phyloP scores from a whole-genome alignment of 2,329 filamentous ascomycete species.

The Tolypocladium inflatum region DNA sequence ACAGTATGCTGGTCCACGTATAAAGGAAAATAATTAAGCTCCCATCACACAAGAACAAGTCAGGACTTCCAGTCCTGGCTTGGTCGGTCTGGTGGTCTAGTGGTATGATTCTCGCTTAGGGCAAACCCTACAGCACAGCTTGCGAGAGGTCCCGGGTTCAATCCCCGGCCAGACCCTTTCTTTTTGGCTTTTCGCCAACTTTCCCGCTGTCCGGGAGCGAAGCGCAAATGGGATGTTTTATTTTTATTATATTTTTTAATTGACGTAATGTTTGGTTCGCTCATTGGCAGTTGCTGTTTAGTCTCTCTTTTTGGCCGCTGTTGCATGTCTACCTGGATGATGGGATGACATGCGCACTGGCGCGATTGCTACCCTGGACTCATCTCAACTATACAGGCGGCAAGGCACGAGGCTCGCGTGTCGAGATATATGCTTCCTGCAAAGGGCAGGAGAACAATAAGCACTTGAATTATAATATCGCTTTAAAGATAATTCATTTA shows the following conservation, averaged over 20 bases:
- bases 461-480: no score
- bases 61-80: conserved; percentile 1
- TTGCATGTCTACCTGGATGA: no score
- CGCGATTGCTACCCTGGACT: no score
- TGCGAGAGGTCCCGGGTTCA: conserved; percentile 38
- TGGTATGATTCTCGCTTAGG: conserved; percentile 67
- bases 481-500: no score
- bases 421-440: no score
- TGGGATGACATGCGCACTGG: no score
- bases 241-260: not conserved
- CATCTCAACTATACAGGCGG: no score
- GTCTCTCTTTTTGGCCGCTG: no score
- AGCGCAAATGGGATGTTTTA: not conserved
- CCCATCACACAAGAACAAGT: conserved; percentile 3
- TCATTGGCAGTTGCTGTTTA: no score
- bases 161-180: conserved; percentile 33
- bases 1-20: not conserved
- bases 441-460: no score
- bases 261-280: no score
- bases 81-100: conserved; percentile 46
- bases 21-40: conserved; percentile 5
- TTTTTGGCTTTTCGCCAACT: conserved; percentile 12
- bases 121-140: conserved; percentile 27
- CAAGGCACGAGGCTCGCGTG: no score
- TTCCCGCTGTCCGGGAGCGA: not conserved